Base-by-base conservation (phyloP, 352 stramenopile genomes). In the Pythium oligandrum region DNA sequence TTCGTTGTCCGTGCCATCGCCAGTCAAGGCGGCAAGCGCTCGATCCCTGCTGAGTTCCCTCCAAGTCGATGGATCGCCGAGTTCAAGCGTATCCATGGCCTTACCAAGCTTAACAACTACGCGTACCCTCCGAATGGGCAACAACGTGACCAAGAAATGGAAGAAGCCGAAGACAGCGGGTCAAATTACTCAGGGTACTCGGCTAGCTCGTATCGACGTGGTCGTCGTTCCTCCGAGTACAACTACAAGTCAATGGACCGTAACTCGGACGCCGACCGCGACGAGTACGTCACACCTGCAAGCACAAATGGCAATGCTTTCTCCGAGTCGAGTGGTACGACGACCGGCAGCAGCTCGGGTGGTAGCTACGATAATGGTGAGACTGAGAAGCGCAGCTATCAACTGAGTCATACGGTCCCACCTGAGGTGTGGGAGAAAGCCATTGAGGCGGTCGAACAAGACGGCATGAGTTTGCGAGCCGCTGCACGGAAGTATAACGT, bases 371-470 rank as follows among this genome's bases (percentile, higher is more conserved):
- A 59, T 44, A 59, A 31, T 33, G 35, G 48, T 34, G 48, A 40
- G 36, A 56, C 40, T 6, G 56, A 73, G 31, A 72, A 81, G 44
- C 66, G 71, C 34, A 48, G 47, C 32, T 85, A 85, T 48, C 70
- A 69, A 44, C 62, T 73, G 12, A 85, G 74, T 44, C 70, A 82
- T 51, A 85, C 74, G 6, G 74, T 85, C 17, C 63, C 74, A n/a
- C 50, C 69, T 12, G 69, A 85, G 45, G 76, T 64, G 39, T 85
- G 74, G 74, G 69, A 78, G 46, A 82, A 80, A 44, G 74, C 74
- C 11, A 85, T 85, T 39, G 71, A 64, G 0, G 71, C 74, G 11
- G 74, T 85, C 1, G 74, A 82, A 50, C 57, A 77, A 37, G 66
- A 80, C 35, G 74, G 74, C 6, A 82, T 84, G 74, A 84, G 74